phyloP scores from a whole-genome alignment of 1,284 basidiomycete species.

The Gomphus bonarii region DNA sequence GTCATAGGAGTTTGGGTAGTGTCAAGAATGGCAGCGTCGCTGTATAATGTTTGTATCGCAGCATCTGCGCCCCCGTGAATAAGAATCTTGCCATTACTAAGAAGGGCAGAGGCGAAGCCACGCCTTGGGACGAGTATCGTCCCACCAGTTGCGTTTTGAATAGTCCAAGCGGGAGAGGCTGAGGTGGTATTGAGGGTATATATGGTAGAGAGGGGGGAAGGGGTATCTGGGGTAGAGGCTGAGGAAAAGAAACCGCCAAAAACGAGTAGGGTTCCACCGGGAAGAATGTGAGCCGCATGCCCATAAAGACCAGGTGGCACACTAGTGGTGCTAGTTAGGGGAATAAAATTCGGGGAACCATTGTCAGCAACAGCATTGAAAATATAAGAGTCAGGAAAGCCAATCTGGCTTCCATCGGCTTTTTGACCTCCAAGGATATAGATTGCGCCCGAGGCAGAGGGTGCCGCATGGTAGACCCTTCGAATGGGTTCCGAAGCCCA shows the following conservation, averaged over 20 bases:
- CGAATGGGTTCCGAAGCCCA: constrained; percentile 65
- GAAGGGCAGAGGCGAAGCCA: constrained; percentile 50
- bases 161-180: constrained; percentile 39
- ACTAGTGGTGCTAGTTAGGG: constrained; percentile 37
- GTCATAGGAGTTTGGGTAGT: constrained; percentile 40
- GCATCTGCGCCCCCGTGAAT: constrained; percentile 73
- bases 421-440: constrained; percentile 70
- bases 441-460: constrained; percentile 35
- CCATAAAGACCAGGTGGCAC: constrained; percentile 62
- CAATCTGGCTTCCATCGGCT: constrained; percentile 61
- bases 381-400: constrained; percentile 53
- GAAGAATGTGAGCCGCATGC: constrained; percentile 56
- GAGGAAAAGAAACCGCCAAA: constrained; percentile 51
- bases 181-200: constrained; percentile 57
- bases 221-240: constrained; percentile 19
- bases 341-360: constrained; percentile 34
- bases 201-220: constrained; percentile 46
- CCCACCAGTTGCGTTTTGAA: constrained; percentile 27
- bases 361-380: constrained; percentile 37
- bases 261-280: constrained; percentile 60
- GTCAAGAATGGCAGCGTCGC: constrained; percentile 72
- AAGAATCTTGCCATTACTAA: constrained; percentile 46
- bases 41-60: constrained; percentile 39
- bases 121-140: constrained; percentile 51
- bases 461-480: constrained; percentile 61